Base-by-base conservation (phyloP, 768 basidiomycete species). In the Leucocoprinus leucothites region DNA sequence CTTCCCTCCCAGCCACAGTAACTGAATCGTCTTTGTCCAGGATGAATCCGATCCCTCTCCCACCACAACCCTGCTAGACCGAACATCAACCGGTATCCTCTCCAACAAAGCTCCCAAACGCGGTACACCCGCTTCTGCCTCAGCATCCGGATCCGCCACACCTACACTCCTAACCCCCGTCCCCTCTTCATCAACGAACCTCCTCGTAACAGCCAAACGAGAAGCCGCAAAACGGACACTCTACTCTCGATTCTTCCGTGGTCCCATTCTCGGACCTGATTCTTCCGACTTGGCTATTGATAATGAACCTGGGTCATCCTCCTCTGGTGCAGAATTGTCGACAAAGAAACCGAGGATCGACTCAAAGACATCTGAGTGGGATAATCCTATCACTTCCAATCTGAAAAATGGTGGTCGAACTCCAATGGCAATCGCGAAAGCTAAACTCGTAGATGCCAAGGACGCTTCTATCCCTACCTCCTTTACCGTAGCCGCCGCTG, bases 241-340 rank as follows among this genome's bases (percentile, higher is more conserved):
- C 2, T 98, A 97, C 66, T 76, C 91, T 3, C 77, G 77, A 56
- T 96, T 97, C 68, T 89, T 87, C 64, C 82, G 86, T 21, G 94
- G 93, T 0, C 84, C 89, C 18, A 72, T 87, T 31, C 68, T 91
- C 16, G 81, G 80, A 1, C 80, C 80, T 21, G 80, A 79, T 38
- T 53, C 61, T 18, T 45, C 38, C 34, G 36, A 48, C 21, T 16
- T 36, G 24, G 11, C 19, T 44, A 4, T 11, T 22, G 43, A 44
- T 11, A 5, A 5, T 31, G 31, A 11, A 31, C 11, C 31, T 21
- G 43, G 2, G 3, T 24, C 19, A 41, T 36, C 45, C 11, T 21
- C n/a, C 21, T 22, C 31, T 25, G 22, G 42, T 1, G 13, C 40
- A 5, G 18, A 40, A 40, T 11, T 9, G 9, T 35, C 34, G 54